These are phyloP conservation scores for Cladorrhinum sp. DNA, from an alignment of 2,329 filamentous ascomycete genomes.

Conservation along the genomic window DNA sequence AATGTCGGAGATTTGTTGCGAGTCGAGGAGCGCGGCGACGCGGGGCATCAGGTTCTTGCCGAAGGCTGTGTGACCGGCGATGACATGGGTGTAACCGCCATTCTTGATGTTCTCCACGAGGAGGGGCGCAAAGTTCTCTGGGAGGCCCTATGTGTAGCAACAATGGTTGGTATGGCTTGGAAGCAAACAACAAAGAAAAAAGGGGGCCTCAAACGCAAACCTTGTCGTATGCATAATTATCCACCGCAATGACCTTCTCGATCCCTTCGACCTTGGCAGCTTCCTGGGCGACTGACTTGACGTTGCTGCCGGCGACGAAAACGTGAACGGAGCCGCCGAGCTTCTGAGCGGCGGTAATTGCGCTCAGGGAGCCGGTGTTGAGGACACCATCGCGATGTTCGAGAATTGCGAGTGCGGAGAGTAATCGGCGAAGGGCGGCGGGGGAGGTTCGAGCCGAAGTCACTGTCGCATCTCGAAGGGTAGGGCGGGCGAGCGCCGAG, in stretches of 20 bases:
- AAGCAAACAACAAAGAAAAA: neutral
- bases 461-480: slow-evolving; percentile 15
- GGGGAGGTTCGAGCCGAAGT: slow-evolving; percentile 29
- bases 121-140: slow-evolving; percentile 91
- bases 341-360: slow-evolving; percentile 81
- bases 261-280: slow-evolving; percentile 86
- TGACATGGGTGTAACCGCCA: slow-evolving; percentile 86
- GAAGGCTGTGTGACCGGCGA: slow-evolving; percentile 90
- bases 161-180: neutral
- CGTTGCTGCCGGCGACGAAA: slow-evolving; percentile 79
- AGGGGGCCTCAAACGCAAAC: slow-evolving; percentile 41
- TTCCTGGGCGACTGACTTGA: slow-evolving; percentile 73
- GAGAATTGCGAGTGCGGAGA: slow-evolving; percentile 86
- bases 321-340: slow-evolving; percentile 81
- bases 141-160: slow-evolving; percentile 61
- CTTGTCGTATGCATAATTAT: slow-evolving; percentile 90
- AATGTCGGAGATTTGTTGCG: slow-evolving; percentile 91
- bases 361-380: slow-evolving; percentile 75
- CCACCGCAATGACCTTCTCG: slow-evolving; percentile 85
- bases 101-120: slow-evolving; percentile 96
- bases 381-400: slow-evolving; percentile 91
- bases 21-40: slow-evolving; percentile 85
- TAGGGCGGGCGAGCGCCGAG: slow-evolving; percentile 31
- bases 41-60: slow-evolving; percentile 93
- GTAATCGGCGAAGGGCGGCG: slow-evolving; percentile 63